A percentile compares a stretch with the other conserved stretches of the same genome.
phyloP scores from a whole-genome alignment of 345 rosid species.

The Hypericum androsaemum region DNA sequence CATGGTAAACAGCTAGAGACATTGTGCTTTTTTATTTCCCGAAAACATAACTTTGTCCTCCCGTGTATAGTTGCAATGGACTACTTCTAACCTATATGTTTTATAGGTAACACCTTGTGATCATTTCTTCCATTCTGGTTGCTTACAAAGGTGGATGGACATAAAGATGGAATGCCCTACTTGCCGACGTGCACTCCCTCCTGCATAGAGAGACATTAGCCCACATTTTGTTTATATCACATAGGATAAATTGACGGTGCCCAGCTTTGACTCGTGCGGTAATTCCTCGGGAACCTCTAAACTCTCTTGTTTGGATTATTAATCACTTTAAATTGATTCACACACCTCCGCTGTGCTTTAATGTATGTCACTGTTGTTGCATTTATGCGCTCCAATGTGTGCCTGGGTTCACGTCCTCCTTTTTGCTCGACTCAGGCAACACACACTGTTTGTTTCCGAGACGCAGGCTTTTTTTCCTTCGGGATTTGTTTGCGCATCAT shows the following conservation, averaged over 20 bases:
- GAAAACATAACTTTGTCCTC: background rate
- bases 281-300: slow-evolving; percentile 6
- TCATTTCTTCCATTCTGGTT: slow-evolving; percentile 88
- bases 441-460: too few relatives aligned
- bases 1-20: slow-evolving; percentile 41
- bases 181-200: slow-evolving; percentile 86
- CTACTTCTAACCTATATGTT: slow-evolving; percentile 3
- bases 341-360: too few relatives aligned
- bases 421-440: too few relatives aligned
- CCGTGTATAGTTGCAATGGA: background rate
- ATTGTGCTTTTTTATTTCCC: background rate
- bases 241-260: slow-evolving; percentile 21
- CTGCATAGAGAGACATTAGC: slow-evolving; percentile 39
- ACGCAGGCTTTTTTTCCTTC: too few relatives aligned
- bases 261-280: slow-evolving; percentile 19
- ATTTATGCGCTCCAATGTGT: too few relatives aligned
- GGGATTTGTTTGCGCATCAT: too few relatives aligned
- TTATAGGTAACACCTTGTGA: slow-evolving; percentile 91
- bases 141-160: slow-evolving; percentile 99
- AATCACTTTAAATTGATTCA: background rate
- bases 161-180: slow-evolving; percentile 99
- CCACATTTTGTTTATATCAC: slow-evolving; percentile 21
- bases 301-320: background rate
- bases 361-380: too few relatives aligned
- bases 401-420: too few relatives aligned